Evolutionary conservation across 495 filamentous ascomycete species (phyloP).

Genomic region (Letharia columbiana): DNA sequence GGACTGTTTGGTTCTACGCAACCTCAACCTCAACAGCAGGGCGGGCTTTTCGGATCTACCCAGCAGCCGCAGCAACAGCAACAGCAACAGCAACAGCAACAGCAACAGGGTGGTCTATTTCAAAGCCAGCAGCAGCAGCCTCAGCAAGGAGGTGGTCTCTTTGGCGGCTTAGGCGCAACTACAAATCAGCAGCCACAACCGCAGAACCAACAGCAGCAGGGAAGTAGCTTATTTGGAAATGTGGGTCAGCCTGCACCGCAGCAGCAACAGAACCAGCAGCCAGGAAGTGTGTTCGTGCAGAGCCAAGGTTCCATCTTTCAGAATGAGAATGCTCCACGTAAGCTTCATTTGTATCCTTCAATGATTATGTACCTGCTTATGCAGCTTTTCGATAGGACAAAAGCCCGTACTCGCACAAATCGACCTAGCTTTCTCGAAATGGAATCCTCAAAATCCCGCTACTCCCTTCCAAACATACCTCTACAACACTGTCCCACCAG

Average conservation of each 20-base stretch:
- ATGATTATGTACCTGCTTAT: not conserved
- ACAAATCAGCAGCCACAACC: conserved; percentile 31
- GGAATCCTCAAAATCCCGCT: conserved; percentile 60
- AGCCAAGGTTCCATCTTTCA: conserved; percentile 15
- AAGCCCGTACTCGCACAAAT: conserved; percentile 84
- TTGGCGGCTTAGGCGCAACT: conserved; percentile 18
- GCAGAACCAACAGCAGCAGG: conserved; percentile 33
- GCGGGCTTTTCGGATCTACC: conserved; percentile 29
- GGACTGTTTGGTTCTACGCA: conserved; percentile 33
- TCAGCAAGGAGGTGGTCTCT: conserved; percentile 27
- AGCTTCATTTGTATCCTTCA: not conserved
- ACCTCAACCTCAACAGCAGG: conserved; percentile 27
- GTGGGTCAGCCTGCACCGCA: conserved; percentile 21
- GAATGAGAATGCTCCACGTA: conserved; percentile 19
- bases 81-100: conserved; percentile 28
- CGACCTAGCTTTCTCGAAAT: conserved; percentile 66
- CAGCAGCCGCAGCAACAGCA: conserved; percentile 31
- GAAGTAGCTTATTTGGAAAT: conserved; percentile 31
- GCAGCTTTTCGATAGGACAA: conserved; percentile 42
- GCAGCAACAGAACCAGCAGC: conserved; percentile 32
- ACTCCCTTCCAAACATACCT: conserved; percentile 86
- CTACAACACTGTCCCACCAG: conserved; percentile 82
- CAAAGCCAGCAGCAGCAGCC: conserved; percentile 28
- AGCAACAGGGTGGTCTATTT: conserved; percentile 31
- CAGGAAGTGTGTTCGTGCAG: conserved; percentile 27